These are phyloP conservation scores for Erythrobasidium hasegawianum DNA, from an alignment of 1,284 basidiomycete species.

Conservation along the genomic window DNA sequence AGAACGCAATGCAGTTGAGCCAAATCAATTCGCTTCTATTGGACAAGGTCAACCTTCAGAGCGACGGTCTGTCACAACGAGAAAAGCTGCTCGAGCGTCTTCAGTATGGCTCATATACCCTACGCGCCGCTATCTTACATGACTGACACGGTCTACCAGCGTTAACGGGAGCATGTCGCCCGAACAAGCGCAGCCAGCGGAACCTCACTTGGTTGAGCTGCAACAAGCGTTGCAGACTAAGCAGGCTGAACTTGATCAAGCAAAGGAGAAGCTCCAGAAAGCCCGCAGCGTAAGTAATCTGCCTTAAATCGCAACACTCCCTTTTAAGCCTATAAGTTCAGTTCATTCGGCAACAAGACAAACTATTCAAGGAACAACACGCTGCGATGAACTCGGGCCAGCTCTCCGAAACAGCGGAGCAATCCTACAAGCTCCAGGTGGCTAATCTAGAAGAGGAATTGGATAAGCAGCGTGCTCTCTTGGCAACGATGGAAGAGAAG, in stretches of 20 bases:
- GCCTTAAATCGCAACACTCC: constrained; percentile 37
- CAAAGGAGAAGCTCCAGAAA: constrained; percentile 74
- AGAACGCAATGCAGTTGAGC: constrained; percentile 86
- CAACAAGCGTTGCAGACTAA: constrained; percentile 71
- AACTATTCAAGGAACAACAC: constrained; percentile 61
- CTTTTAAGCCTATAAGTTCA: constrained; percentile 46
- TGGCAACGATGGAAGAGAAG: constrained; percentile 57
- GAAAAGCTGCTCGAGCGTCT: constrained; percentile 78
- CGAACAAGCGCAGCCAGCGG: constrained; percentile 68
- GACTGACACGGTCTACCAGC: not conserved
- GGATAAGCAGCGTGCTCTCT: constrained; percentile 45
- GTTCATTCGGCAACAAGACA: constrained; percentile 91
- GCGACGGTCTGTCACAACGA: constrained; percentile 75
- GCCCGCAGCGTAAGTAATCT: constrained; percentile 61
- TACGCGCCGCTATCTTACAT: not conserved
- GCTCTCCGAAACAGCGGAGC: constrained; percentile 9
- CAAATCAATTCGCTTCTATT: constrained; percentile 60
- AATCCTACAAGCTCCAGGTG: constrained; percentile 8
- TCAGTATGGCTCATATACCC: constrained; percentile 66
- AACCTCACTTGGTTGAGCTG: constrained; percentile 66
- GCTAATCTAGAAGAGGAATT: constrained; percentile 8
- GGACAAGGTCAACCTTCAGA: constrained; percentile 87
- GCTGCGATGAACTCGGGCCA: constrained; percentile 3
- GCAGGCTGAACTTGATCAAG: constrained; percentile 66
- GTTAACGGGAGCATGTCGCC: too few relatives aligned